Evolutionary conservation across 345 rosid genomes (phyloP), one percentile per base, ranked within the genome.

Genomic region (Stellera chamaejasme): DNA sequence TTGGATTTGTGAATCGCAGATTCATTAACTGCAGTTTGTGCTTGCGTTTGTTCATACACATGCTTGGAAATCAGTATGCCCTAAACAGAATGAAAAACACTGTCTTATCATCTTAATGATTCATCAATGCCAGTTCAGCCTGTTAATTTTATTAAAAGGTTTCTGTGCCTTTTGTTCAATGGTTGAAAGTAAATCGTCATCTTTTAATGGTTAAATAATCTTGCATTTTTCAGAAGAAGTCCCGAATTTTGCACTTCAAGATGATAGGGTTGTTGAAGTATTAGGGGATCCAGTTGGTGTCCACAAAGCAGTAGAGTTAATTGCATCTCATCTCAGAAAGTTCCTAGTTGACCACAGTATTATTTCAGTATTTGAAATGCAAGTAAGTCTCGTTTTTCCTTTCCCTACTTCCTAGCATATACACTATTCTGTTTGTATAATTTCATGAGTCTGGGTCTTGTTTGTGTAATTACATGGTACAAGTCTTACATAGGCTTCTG

Each of bases 221-320:
- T 32, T 5, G 9, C 39, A 19, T 32, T 32, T 32, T 58, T 45
- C 67, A 75, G 74, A 72, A 56, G 61, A 65, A 26, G 69, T 72
- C 44, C 74, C 74, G 41, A 56, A 68, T 50, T 75, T 75, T 68
- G 70, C 77, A 15, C 71, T 72, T 36, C 71, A 65, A 65, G 69
- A 68, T 28, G 80, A 75, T 59, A 65, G 69, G 19, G 71, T 68
- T 58, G 72, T 75, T 58, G 74, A 75, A 61, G 62, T 75, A n/a
- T n/a, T 50, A 43, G 74, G 74, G 26, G 69, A 72, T 6, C 32
- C 77, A 48, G 58, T 50, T 59, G 61, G 64, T 32, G 74, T 75
- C 48, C 74, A 68, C 43, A 65, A 63, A 56, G 80, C 77, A 41
- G 58, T 75, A 41, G 72, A 75, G 50, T 55, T 75, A 44, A 66